A percentile compares a stretch with the other conserved stretches of the same genome.
These are phyloP conservation scores for Cyphellophora europaea DNA, from an alignment of 2,329 filamentous ascomycete species.

Conservation along the genomic window DNA sequence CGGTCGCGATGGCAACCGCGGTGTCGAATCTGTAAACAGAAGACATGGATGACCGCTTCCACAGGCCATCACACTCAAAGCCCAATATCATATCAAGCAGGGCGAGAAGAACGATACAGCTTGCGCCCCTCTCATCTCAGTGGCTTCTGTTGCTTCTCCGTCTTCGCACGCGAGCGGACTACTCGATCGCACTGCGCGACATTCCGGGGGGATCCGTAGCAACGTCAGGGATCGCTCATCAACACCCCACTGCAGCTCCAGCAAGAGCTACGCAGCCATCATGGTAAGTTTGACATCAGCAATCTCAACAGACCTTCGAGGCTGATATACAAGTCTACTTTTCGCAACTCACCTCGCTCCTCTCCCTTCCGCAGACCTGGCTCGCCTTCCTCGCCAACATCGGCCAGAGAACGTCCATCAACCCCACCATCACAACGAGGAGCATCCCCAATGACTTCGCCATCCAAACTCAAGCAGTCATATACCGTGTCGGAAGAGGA, in stretches of 20 bases:
- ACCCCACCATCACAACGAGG: conserved; percentile 36
- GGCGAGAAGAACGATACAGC: too few relatives aligned
- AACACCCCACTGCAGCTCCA: background rate
- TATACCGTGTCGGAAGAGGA: conserved; percentile 35
- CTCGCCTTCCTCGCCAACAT: conserved; percentile 52
- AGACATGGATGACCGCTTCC: too few relatives aligned
- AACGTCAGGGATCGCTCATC: background rate
- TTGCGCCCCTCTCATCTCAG: too few relatives aligned
- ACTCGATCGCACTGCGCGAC: too few relatives aligned
- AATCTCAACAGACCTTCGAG: background rate
- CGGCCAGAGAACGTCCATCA: conserved; percentile 36
- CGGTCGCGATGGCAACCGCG: too few relatives aligned
- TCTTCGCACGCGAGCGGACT: too few relatives aligned
- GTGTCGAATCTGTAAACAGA: too few relatives aligned
- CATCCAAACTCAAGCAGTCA: conserved; percentile 37
- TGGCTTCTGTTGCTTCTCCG: too few relatives aligned
- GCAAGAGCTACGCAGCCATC: background rate
- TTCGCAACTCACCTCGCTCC: conserved; percentile 51
- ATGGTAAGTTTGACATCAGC: background rate
- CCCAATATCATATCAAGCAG: too few relatives aligned
- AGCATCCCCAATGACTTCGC: conserved; percentile 33
- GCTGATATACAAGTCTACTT: conserved; percentile 1
- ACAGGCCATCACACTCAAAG: too few relatives aligned
- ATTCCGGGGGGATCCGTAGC: too few relatives aligned
- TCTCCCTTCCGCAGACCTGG: conserved; percentile 62